Conservation (phyloP, 2,329 filamentous ascomycete genomes). For the Lachnellula arida region DNA sequence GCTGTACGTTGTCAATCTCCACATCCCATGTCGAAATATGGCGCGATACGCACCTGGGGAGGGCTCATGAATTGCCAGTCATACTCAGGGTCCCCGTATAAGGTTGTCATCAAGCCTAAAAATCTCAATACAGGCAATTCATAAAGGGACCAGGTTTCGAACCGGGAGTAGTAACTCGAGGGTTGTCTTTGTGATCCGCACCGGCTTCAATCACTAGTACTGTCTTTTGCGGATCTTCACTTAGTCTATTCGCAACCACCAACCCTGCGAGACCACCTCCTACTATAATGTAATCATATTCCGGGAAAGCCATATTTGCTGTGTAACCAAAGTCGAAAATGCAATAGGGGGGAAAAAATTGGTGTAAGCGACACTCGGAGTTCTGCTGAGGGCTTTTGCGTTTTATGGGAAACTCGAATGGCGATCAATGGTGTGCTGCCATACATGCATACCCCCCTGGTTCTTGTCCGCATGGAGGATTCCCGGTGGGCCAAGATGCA, state of each 20-base stretch:
- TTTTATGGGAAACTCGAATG: too few species aligned
- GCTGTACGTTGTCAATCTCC: neutral
- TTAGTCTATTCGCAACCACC: slow-evolving; percentile 37
- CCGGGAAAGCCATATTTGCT: too few species aligned
- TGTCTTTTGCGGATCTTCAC: slow-evolving; percentile 32
- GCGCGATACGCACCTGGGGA: too few species aligned
- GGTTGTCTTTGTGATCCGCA: slow-evolving; percentile 21
- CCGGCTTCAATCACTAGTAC: slow-evolving; percentile 40
- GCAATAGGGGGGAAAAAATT: too few species aligned
- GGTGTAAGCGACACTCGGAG: too few species aligned
- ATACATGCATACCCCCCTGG: too few species aligned
- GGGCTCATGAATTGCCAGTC: neutral
- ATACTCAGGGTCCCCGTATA: slow-evolving; percentile 31
- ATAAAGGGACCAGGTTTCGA: neutral
- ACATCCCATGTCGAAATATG: neutral
- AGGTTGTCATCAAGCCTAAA: slow-evolving; percentile 30
- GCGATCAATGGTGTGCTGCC: too few species aligned
- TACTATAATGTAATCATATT: slow-evolving; percentile 37
- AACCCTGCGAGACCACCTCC: slow-evolving; percentile 41
- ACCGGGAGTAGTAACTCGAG: slow-evolving; percentile 3
- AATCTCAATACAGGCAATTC: slow-evolving; percentile 29
- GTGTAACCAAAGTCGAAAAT: too few species aligned
- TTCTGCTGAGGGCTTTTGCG: too few species aligned
- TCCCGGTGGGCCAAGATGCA: too few species aligned
- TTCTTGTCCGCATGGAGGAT: too few species aligned